phyloP scores from a whole-genome alignment of 176 grass and related monocot species.

The Paspalum notatum region DNA sequence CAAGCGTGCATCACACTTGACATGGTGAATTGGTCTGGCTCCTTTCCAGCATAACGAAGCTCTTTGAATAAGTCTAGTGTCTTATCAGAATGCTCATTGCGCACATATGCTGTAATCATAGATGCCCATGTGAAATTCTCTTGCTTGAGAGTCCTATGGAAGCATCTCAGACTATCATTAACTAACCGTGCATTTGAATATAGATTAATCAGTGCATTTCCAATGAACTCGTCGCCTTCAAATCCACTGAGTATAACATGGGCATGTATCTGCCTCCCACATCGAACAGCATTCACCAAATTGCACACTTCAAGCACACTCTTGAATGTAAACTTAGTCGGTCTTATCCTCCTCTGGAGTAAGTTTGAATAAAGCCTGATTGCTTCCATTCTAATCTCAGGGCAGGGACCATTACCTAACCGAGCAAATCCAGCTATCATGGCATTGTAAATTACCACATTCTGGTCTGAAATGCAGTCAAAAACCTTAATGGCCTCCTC shows the following conservation, averaged over 20 bases:
- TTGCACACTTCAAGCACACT: constrained; percentile 76
- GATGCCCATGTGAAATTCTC: constrained; percentile 60
- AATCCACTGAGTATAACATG: constrained; percentile 64
- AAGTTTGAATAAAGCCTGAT: constrained; percentile 62
- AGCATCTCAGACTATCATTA: constrained; percentile 64
- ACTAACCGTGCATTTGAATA: constrained; percentile 57
- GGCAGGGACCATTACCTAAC: constrained; percentile 63
- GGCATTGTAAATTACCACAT: constrained; percentile 69
- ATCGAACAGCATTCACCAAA: constrained; percentile 47
- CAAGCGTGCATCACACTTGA: constrained; percentile 61
- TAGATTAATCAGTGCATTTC: constrained; percentile 58
- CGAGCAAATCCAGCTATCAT: constrained; percentile 85
- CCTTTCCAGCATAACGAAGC: constrained; percentile 39
- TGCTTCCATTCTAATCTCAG: constrained; percentile 51
- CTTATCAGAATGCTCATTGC: constrained; percentile 49
- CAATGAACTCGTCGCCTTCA: constrained; percentile 66
- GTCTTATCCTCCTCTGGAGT: constrained; percentile 63
- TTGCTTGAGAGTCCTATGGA: constrained; percentile 56
- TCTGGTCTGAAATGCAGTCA: constrained; percentile 61
- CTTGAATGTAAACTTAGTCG: constrained; percentile 70
- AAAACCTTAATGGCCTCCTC: constrained; percentile 86
- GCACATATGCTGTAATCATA: constrained; percentile 69
- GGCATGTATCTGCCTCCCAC: constrained; percentile 77
- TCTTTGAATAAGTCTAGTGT: constrained; percentile 68
- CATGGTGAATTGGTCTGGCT: constrained; percentile 54